Evolutionary conservation across 2,329 filamentous ascomycete species (phyloP), one percentile per base, ranked within the genome.

Genomic region (Clarireedia hainanense): DNA sequence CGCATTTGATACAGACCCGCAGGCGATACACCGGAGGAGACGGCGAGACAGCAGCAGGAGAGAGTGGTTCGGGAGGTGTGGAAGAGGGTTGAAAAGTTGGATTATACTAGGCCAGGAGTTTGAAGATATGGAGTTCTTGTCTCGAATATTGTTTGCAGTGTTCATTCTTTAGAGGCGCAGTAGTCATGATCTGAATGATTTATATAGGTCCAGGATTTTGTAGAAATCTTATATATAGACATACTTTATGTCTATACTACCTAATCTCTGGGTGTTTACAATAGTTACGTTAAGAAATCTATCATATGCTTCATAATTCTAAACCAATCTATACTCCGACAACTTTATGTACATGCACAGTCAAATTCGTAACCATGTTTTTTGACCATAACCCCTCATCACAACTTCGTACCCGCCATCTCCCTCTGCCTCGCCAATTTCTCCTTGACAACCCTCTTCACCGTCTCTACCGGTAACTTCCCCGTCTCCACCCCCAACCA

Each of bases 31-130:
- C 67, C 72, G 2, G 77, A 69, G 0, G 86, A 90, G 65, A 84
- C 81, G 2, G 86, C 77, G 6, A 76, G 84, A 15, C 74, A 89
- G 65, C 75, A 78, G 7, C 88, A 91, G 63, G 85, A 89, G 62
- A 75, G 87, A 57, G 80, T 84, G 0, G 84, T 89, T 2, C 75
- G 86, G 45, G 86, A 89, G 64, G 83, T 88, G 1, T 91, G 88
- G 87, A 79, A 78, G 61, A 76, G 87, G 36, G 86, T 89, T 5
- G 73, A 79, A 50, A 72, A 76, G 12, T 70, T 91, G 54, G 83
- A 89, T 63, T 91, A 90, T 66, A 72, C 73, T 24, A 75, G 87
- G 20, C 86, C 85, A 1, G 84, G 84, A 1, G 77, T 73, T 12
- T 55, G 26, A 47, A 46, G 43, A 23, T 43, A 40, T 14, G 14